These are phyloP conservation scores for Mucuna pruriens DNA, from an alignment of 306 rosid species.

Conservation along the genomic window DNA sequence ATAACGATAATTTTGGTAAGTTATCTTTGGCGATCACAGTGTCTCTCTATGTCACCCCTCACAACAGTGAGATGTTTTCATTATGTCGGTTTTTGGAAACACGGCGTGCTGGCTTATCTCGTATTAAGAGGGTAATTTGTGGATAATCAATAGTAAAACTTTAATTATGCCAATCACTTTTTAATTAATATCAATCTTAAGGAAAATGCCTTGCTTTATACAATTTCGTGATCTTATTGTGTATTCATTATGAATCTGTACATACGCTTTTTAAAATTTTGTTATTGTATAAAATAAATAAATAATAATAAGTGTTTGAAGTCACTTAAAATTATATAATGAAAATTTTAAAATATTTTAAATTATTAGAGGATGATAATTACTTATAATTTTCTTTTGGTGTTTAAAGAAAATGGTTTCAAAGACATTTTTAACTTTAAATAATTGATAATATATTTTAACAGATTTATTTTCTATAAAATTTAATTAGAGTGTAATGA, in stretches of 20 bases:
- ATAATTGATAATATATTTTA: not conserved
- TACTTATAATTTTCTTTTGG: no score
- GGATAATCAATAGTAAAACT: not conserved
- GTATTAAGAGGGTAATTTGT: not conserved
- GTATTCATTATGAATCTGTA: no score
- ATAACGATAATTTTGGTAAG: not conserved
- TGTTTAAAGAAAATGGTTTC: no score
- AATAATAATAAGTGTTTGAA: not conserved
- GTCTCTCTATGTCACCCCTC: conserved; percentile 1
- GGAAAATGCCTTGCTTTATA: not conserved
- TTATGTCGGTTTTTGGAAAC: conserved; percentile 3
- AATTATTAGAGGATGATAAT: no score
- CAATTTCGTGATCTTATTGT: not conserved
- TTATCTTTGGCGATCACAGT: not conserved
- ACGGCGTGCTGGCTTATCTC: conserved; percentile 18
- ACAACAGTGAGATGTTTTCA: not conserved
- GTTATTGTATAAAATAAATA: not conserved
- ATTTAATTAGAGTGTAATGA: no score
- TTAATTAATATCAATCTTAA: not conserved
- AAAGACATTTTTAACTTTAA: not conserved
- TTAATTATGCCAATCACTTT: conserved; percentile 9
- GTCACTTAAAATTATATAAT: not conserved
- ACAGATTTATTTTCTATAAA: no score
- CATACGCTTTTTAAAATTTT: no score
- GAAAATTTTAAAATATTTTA: no score